Conservation (phyloP, 768 basidiomycete species). For the Pisolithus microcarpus region DNA sequence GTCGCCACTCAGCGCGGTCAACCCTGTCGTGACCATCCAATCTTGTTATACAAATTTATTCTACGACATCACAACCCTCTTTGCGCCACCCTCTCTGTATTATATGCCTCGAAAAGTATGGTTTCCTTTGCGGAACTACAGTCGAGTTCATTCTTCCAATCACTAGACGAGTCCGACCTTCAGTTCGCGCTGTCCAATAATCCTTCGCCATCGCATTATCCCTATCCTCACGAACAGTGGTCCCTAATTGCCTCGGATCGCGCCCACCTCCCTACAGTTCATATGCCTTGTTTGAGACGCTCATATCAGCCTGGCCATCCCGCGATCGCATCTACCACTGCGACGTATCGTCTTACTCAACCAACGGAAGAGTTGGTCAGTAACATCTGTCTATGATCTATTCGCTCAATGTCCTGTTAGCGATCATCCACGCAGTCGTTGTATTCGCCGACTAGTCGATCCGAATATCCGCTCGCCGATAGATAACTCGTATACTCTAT, state of each 20-base stretch:
- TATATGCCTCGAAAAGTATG: no score
- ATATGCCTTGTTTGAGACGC: constrained; percentile 21
- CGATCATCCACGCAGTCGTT: not conserved
- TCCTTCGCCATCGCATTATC: constrained; percentile 2
- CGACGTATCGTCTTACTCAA: not conserved
- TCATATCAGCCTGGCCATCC: not conserved
- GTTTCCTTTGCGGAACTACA: constrained; percentile 30
- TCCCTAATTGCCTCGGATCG: not conserved
- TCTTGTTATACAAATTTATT: no score
- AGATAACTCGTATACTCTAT: no score
- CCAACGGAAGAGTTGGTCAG: not conserved
- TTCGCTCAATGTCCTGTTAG: not conserved
- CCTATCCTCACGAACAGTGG: not conserved
- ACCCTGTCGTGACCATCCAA: no score
- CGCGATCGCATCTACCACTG: not conserved
- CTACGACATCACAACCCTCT: no score
- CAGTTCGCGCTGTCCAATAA: constrained; percentile 16
- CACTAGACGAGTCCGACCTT: constrained; percentile 26
- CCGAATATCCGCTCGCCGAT: not conserved
- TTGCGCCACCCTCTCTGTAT: no score
- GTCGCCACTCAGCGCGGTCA: no score
- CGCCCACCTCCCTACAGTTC: constrained; percentile 17
- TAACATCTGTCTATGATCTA: not conserved
- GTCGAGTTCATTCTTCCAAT: constrained; percentile 23
- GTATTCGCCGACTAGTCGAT: not conserved